Evolutionary conservation across 345 rosid species (phyloP).

Genomic region (Ceriops zippeliana): DNA sequence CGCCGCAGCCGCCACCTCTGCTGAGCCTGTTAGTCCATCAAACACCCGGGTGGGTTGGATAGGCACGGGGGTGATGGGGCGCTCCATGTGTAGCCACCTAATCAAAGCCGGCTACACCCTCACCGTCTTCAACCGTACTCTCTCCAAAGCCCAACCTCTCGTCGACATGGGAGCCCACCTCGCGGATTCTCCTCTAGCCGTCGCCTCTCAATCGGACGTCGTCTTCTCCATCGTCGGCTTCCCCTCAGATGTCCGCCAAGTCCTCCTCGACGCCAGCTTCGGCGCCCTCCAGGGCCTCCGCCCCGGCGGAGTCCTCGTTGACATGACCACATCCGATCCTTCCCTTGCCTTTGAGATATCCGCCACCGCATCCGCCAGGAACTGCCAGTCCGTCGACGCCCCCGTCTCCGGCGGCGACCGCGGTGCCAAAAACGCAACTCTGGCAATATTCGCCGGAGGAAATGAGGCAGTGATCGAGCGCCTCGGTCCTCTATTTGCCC

Average conservation of each 20-base stretch:
- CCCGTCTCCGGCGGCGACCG: constrained; percentile 79
- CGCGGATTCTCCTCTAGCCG: constrained; percentile 54
- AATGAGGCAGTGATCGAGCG: constrained; percentile 42
- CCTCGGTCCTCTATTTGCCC: constrained; percentile 51
- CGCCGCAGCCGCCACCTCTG: constrained; percentile 22
- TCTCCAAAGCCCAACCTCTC: constrained; percentile 74
- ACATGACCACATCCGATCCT: constrained; percentile 97
- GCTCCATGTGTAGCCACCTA: constrained; percentile 75
- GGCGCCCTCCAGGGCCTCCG: constrained; percentile 78
- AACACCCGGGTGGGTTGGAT: constrained; percentile 88
- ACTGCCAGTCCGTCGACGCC: constrained; percentile 67
- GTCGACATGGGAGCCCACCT: constrained; percentile 68
- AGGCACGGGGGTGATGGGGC: constrained; percentile 90
- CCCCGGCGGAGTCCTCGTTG: constrained; percentile 71
- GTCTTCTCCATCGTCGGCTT: constrained; percentile 93
- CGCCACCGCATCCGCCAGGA: constrained; percentile 45
- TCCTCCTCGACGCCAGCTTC: constrained; percentile 59
- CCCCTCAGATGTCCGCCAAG: constrained; percentile 84
- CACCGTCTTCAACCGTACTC: constrained; percentile 83
- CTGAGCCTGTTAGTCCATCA: constrained; percentile 41
- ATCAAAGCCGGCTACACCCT: constrained; percentile 72
- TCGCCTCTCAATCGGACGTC: constrained; percentile 74
- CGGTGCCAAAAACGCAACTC: constrained; percentile 66
- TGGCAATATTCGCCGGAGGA: constrained; percentile 78
- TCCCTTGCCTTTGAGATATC: constrained; percentile 74